phyloP scores from a whole-genome alignment of 2,329 filamentous ascomycete genomes.

The Curvularia verruculosa region DNA sequence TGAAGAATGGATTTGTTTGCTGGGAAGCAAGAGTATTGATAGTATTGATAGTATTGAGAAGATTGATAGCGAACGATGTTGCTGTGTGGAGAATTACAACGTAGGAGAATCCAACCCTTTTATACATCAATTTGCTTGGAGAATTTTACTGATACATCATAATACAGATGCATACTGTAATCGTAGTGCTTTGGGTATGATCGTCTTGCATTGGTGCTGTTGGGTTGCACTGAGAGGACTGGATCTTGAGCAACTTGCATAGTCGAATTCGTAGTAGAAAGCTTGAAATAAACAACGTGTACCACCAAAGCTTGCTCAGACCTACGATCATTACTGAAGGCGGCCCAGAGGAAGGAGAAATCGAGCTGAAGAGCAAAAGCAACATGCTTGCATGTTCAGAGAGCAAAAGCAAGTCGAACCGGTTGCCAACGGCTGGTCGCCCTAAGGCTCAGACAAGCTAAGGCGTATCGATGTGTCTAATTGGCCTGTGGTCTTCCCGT shows the following conservation, averaged over 20 bases:
- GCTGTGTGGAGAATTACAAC: slow-evolving; percentile 1
- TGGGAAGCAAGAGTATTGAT: neutral
- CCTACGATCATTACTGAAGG: slow-evolving; percentile 1
- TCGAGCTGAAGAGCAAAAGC: neutral
- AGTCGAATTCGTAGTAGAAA: neutral
- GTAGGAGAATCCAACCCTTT: neutral
- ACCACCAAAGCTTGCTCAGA: neutral
- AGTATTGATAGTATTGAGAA: slow-evolving; percentile 1
- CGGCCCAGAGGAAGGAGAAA: neutral
- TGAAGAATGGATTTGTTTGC: slow-evolving; percentile 2
- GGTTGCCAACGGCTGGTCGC: neutral
- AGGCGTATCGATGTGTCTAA: too few species aligned
- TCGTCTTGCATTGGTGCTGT: neutral
- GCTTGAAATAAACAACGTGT: neutral
- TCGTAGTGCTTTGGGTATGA: neutral
- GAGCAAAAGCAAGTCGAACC: neutral
- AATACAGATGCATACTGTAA: too few species aligned
- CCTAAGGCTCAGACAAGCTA: neutral
- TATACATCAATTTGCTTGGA: neutral
- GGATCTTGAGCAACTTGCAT: neutral
- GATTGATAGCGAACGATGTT: slow-evolving; percentile 4
- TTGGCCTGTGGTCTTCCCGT: neutral
- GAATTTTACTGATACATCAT: too few species aligned
- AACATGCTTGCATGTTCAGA: neutral
- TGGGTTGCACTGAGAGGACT: neutral